Conservation (phyloP, 129 eudicot species). For the Silybum marianum region DNA sequence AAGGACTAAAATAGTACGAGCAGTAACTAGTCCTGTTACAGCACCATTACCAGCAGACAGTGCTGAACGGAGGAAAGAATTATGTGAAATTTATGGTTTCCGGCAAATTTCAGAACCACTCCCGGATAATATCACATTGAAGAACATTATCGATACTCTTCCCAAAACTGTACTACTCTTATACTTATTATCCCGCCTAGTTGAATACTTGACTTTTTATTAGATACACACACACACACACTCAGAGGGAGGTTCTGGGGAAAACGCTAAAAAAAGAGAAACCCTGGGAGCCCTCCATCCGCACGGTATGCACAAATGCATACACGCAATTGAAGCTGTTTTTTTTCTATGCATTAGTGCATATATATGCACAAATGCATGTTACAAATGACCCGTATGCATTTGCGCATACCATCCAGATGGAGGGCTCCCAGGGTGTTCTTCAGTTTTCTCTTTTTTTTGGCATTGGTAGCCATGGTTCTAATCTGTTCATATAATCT, state of each 20-base stretch:
- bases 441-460: too few species aligned
- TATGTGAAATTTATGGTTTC: constrained; percentile 80
- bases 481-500: neutral
- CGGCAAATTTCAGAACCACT: constrained; percentile 88
- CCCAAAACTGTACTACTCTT: constrained; percentile 62
- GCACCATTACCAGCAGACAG: constrained; percentile 56
- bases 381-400: too few species aligned
- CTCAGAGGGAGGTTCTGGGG: too few species aligned
- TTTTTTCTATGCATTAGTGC: too few species aligned
- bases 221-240: too few species aligned
- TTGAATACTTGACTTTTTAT: neutral
- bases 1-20: constrained; percentile 44
- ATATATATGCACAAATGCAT: too few species aligned
- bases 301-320: too few species aligned
- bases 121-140: constrained; percentile 77
- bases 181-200: neutral
- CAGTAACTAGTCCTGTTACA: constrained; percentile 60
- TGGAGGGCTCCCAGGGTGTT: too few species aligned
- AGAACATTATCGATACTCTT: constrained; percentile 68
- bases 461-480: neutral
- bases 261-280: too few species aligned
- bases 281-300: too few species aligned
- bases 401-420: too few species aligned
- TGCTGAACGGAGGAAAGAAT: constrained; percentile 58
- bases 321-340: too few species aligned